A percentile compares a stretch with the other conserved stretches of the same genome.
These are phyloP conservation scores for Goniomonas avonlea DNA, from an alignment of 78 protist species.

Conservation along the genomic window DNA sequence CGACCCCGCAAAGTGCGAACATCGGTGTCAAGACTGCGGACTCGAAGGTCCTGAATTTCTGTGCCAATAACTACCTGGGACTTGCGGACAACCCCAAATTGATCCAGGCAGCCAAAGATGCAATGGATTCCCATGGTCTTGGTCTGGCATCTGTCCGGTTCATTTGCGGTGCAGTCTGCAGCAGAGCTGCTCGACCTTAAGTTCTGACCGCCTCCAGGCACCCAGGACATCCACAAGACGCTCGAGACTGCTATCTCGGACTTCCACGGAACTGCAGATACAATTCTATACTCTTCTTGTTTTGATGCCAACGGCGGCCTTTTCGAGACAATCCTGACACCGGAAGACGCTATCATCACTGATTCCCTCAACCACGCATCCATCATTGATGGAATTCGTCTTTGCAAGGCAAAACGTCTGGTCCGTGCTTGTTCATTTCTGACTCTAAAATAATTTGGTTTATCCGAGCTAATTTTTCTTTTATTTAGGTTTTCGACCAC, in stretches of 20 bases:
- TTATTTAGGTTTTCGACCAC: no score
- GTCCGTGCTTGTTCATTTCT: not conserved
- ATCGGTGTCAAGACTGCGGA: not conserved
- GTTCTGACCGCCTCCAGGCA: no score
- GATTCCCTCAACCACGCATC: constrained; percentile 71
- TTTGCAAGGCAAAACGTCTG: constrained; percentile 62
- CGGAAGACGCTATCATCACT: constrained; percentile 55
- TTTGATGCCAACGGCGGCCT: constrained; percentile 68
- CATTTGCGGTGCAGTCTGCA: constrained; percentile 59
- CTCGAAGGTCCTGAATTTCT: constrained; percentile 46
- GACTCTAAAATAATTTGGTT: not conserved
- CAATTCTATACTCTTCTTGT: constrained; percentile 59
- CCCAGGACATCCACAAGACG: constrained; percentile 56
- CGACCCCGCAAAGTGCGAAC: constrained; percentile 33
- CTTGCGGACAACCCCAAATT: constrained; percentile 30
- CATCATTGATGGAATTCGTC: constrained; percentile 74
- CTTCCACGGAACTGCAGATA: constrained; percentile 58
- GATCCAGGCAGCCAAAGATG: constrained; percentile 24
- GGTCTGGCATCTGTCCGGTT: constrained; percentile 65
- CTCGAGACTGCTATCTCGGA: constrained; percentile 40
- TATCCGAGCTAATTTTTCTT: no score
- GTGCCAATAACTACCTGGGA: constrained; percentile 73
- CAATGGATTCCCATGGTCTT: constrained; percentile 44
- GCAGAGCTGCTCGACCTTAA: no score
- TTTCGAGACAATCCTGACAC: constrained; percentile 58